Conservation (phyloP, 352 stramenopile species). For the Phytophthora brassicae region DNA sequence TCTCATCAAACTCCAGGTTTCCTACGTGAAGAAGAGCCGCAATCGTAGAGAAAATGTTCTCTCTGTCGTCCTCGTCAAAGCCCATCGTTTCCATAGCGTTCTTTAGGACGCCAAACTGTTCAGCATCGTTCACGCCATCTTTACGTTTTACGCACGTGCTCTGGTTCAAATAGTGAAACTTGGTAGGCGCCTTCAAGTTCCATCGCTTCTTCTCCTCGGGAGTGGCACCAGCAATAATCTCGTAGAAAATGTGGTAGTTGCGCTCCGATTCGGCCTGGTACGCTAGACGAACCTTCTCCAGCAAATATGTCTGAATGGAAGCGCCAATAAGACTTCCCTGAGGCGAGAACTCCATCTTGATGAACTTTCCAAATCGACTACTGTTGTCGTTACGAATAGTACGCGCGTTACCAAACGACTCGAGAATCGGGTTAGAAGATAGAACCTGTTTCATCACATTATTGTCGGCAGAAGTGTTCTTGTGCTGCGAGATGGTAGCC, state of each 20-base stretch:
- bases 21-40: constrained; percentile 93
- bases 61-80: constrained; percentile 87
- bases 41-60: constrained; percentile 91
- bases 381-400: constrained; percentile 98
- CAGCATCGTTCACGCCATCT: constrained; percentile 88
- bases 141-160: constrained; percentile 85
- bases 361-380: constrained; percentile 97
- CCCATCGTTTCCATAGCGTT: constrained; percentile 86
- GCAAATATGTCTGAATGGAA: constrained; percentile 95
- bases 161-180: constrained; percentile 92
- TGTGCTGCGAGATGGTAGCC: constrained; percentile 84
- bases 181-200: constrained; percentile 48
- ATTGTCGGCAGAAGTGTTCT: constrained; percentile 50
- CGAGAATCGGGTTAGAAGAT: constrained; percentile 98
- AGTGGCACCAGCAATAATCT: constrained; percentile 84
- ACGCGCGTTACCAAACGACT: constrained; percentile 98
- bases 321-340: constrained; percentile 83
- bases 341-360: constrained; percentile 94
- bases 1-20: constrained; percentile 92
- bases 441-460: constrained; percentile 93
- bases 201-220: constrained; percentile 65
- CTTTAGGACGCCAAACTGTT: constrained; percentile 85
- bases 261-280: constrained; percentile 92
- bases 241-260: constrained; percentile 98
- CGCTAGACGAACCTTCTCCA: constrained; percentile 95